Base-by-base conservation (phyloP, 2,329 filamentous ascomycete species). In the Penicillium digitatum region DNA sequence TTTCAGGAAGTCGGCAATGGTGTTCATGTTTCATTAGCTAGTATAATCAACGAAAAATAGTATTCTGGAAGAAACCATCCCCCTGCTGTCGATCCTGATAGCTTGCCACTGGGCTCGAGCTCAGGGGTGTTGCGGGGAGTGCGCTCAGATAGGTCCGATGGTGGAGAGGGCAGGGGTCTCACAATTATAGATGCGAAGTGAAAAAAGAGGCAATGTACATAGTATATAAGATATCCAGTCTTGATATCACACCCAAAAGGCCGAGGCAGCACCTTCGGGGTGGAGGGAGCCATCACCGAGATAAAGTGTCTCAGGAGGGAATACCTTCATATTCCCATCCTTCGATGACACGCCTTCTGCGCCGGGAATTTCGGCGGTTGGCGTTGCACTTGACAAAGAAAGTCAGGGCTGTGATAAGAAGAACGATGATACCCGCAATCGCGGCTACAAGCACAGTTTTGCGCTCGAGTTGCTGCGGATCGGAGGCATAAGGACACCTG, bases 241-340 rank as follows among this genome's bases (percentile, higher is more conserved):
- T 22, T 14, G 24, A 20, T 12, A 26, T 18, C 11, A 16, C 12
- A 20, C n/a, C 22, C 24, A 5, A 47, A 24, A 26, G 22, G 32
- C 16, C 24, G 24, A 48, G 34, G 40, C 9, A 44, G 20, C 48
- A 43, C 8, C 35, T 22, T 18, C 26, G 14, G 18, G 5, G 18
- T 11, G 47, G 27, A n/a, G 27, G 8, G 18, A 42, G 18, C 7
- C 10, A 29, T n/a, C 18, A 29, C n/a, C 8, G n/a, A 48, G 12
- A 22, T 14, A 11, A n/a, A 18, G 3, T 22, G 14, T 20, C 45
- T 55, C 53, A 78, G 4, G 75, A 78, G 18, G 85, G 85, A 48
- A 88, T 84, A 16, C 86, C 86, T 66, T 88, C 86, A 73, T 88
- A 87, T 63, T 87, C 82, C 80, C 83, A 85, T 1, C 82, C 82